These are phyloP conservation scores for Chaetomium sp. DNA, from an alignment of 2,329 filamentous ascomycete genomes.

Conservation along the genomic window DNA sequence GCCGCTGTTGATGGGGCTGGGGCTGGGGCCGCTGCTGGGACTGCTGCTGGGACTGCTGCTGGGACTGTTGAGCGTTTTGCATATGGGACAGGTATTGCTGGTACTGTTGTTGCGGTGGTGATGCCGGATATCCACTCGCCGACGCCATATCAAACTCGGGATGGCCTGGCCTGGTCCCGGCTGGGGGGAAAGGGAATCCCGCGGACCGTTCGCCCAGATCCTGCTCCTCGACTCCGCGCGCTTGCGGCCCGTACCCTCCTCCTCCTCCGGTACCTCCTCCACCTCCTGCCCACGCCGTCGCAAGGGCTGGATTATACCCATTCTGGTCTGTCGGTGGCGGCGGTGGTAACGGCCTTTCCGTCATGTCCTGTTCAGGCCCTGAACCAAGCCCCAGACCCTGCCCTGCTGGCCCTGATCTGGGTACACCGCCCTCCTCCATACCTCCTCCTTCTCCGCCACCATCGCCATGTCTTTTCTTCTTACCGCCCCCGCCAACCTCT, in stretches of 20 bases:
- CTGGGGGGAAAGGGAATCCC: slow-evolving; percentile 1
- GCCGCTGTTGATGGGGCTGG: not conserved
- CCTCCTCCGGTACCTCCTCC: not conserved
- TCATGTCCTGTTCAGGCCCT: too few relatives aligned
- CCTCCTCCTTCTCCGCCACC: too few relatives aligned
- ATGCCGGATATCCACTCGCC: not conserved
- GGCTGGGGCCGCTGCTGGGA: too few relatives aligned
- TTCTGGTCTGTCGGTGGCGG: too few relatives aligned
- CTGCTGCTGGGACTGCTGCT: too few relatives aligned
- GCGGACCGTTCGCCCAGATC: not conserved
- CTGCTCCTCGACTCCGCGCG: not conserved
- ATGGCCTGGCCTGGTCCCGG: slow-evolving; percentile 2
- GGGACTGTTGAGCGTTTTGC: too few relatives aligned
- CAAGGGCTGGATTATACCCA: not conserved
- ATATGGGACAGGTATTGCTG: not conserved
- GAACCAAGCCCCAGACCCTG: too few relatives aligned
- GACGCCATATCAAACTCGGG: not conserved
- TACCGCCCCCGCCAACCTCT: not conserved
- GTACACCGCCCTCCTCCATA: too few relatives aligned
- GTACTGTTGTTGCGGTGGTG: not conserved
- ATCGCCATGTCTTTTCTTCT: not conserved
- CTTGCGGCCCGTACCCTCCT: not conserved
- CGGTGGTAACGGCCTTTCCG: too few relatives aligned
- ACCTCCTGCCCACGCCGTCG: not conserved
- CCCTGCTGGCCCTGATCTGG: too few relatives aligned